Evolutionary conservation across 768 basidiomycete species (phyloP).

Genomic region (Infundibulicybe gibba): DNA sequence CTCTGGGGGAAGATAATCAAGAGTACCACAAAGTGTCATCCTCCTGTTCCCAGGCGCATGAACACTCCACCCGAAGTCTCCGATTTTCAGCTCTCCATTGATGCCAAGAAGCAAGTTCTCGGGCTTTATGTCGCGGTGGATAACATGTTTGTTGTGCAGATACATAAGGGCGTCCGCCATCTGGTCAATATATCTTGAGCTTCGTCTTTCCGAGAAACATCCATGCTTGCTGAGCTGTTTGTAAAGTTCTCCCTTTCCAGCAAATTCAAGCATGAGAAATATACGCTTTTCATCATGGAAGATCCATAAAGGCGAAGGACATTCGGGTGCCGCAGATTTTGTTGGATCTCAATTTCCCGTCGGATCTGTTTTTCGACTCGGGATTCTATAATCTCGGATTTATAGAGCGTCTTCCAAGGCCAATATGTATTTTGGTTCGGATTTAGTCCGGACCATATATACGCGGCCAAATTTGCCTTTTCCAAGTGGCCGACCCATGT

Average conservation of each 20-base stretch:
- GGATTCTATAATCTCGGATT: constrained; percentile 89
- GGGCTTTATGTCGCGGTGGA: constrained; percentile 98
- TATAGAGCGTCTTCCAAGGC: constrained; percentile 97
- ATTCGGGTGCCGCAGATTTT: constrained; percentile 93
- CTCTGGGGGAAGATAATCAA: constrained; percentile 97
- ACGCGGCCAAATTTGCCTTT: constrained; percentile 99
- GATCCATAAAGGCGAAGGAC: constrained; percentile 91
- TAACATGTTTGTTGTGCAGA: constrained; percentile 93
- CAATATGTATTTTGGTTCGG: constrained; percentile 85
- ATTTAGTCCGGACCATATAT: constrained; percentile 95
- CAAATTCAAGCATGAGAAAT: constrained; percentile 97
- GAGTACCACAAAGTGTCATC: constrained; percentile 89
- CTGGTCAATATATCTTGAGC: constrained; percentile 90
- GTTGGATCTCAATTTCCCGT: constrained; percentile 98
- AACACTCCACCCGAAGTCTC: constrained; percentile 98
- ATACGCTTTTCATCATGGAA: constrained; percentile 98
- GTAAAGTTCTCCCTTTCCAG: constrained; percentile 94
- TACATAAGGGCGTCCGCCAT: constrained; percentile 98
- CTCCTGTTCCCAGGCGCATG: constrained; percentile 91
- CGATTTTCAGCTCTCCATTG: constrained; percentile 97
- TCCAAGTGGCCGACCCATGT: constrained; percentile 95
- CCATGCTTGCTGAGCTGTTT: constrained; percentile 88
- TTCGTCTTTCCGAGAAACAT: constrained; percentile 84
- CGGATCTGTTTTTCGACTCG: constrained; percentile 96
- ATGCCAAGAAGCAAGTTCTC: constrained; percentile 94